Conservation (phyloP, 805 yeast genomes). For the Yamadazyma tumulicola region DNA sequence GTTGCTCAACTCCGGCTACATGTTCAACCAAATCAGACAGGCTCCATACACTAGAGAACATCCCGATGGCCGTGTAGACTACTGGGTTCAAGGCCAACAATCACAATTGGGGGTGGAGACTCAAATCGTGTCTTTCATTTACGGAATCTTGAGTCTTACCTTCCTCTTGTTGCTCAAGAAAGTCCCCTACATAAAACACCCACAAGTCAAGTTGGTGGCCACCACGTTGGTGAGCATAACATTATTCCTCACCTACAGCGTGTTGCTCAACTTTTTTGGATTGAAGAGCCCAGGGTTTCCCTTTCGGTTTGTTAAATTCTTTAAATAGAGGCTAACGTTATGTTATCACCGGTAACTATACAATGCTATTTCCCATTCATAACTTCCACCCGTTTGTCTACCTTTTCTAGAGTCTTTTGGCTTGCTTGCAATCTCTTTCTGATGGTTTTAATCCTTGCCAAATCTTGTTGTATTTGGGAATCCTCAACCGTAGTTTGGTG, state of each 20-base stretch:
- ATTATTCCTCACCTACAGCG: conserved; percentile 58
- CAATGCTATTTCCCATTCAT: conserved; percentile 1
- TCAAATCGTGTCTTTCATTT: conserved; percentile 72
- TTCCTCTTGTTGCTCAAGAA: conserved; percentile 57
- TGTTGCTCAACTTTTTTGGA: conserved; percentile 61
- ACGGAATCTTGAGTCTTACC: conserved; percentile 63
- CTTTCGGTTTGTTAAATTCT: conserved; percentile 40
- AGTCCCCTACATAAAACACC: conserved; percentile 46
- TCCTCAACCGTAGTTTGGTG: conserved; percentile 14
- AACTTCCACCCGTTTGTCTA: conserved; percentile 4
- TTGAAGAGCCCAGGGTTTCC: conserved; percentile 79
- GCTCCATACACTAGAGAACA: conserved; percentile 57
- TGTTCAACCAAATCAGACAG: conserved; percentile 85
- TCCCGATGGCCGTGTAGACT: conserved; percentile 33
- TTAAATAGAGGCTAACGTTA: background rate
- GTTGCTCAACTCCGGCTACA: conserved; percentile 81
- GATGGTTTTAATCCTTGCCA: conserved; percentile 24
- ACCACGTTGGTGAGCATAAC: conserved; percentile 41
- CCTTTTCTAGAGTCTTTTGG: conserved; percentile 24
- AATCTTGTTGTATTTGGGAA: conserved; percentile 17
- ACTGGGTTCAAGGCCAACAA: conserved; percentile 58
- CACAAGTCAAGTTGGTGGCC: conserved; percentile 47
- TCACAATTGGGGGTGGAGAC: conserved; percentile 85
- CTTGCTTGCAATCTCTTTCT: conserved; percentile 27
- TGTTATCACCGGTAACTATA: background rate